A percentile compares a stretch with the other conserved stretches of the same genome.
Evolutionary conservation across 2,329 filamentous ascomycete species (phyloP).

Genomic region (Sclerotinia trifoliorum): DNA sequence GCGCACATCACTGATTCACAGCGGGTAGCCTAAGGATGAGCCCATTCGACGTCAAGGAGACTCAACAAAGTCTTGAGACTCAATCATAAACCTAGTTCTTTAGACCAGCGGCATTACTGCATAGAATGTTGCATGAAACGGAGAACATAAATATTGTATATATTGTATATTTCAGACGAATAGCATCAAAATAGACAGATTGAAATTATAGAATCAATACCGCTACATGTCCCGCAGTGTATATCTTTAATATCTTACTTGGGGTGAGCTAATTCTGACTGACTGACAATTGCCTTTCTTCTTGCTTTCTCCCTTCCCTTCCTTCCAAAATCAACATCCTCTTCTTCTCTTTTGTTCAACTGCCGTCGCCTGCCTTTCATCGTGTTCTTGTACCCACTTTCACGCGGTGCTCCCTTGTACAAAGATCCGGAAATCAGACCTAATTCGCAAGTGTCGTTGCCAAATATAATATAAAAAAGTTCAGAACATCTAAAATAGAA

Average conservation of each 20-base stretch:
- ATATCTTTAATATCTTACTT: conserved; percentile 4
- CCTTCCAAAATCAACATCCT: not conserved
- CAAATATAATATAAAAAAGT: not conserved
- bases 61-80: not conserved
- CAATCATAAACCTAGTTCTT: not conserved
- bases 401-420: conserved; percentile 5
- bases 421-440: conserved; percentile 13
- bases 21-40: not conserved
- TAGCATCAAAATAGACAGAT: not conserved
- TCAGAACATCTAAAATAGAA: conserved; percentile 7
- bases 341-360: conserved; percentile 1
- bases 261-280: conserved; percentile 7
- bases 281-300: not conserved
- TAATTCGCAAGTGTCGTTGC: not conserved
- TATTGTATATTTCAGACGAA: not conserved
- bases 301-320: not conserved
- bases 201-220: not conserved
- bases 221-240: not conserved
- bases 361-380: not conserved
- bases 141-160: not conserved
- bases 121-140: no score
- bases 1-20: conserved; percentile 4
- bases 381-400: conserved; percentile 17
- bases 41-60: not conserved
- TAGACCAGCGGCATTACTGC: not conserved